Conservation (phyloP, 768 basidiomycete genomes). For the Tylopilus plumbeoviolaceoides region DNA sequence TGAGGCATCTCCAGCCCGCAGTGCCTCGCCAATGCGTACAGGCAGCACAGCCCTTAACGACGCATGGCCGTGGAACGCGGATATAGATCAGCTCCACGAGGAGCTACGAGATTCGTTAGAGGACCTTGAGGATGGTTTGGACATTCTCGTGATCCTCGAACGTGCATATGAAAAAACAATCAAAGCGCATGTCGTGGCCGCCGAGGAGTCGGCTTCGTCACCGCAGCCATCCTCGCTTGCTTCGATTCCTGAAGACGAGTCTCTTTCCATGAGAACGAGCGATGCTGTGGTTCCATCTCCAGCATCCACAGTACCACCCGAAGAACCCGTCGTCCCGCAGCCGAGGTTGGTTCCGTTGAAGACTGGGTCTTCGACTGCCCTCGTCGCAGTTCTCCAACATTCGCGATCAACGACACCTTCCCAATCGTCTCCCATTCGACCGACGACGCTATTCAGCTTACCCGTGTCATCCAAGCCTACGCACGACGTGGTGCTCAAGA, state of each 20-base stretch:
- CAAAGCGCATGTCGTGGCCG: conserved; percentile 51
- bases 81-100: conserved; percentile 41
- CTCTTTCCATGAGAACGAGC: neutral
- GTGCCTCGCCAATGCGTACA: conserved; percentile 42
- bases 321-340: conserved; percentile 13
- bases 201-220: conserved; percentile 17
- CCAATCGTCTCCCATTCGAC: conserved; percentile 12
- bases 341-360: conserved; percentile 39
- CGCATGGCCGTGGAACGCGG: conserved; percentile 29
- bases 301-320: conserved; percentile 10
- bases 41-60: conserved; percentile 24
- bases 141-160: conserved; percentile 66
- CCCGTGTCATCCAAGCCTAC: conserved; percentile 30
- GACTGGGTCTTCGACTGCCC: conserved; percentile 64
- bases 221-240: conserved; percentile 12
- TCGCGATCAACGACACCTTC: conserved; percentile 17
- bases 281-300: neutral
- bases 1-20: conserved; percentile 36
- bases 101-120: conserved; percentile 46
- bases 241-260: conserved; percentile 23
- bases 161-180: conserved; percentile 65
- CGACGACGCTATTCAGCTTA: conserved; percentile 19
- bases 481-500: conserved; percentile 62
- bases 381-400: conserved; percentile 60
- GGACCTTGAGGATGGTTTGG: conserved; percentile 65